Evolutionary conservation across 106 monocot genomes (phyloP), one percentile per base, ranked within the genome.

Genomic region (Cymbidium sinense): DNA sequence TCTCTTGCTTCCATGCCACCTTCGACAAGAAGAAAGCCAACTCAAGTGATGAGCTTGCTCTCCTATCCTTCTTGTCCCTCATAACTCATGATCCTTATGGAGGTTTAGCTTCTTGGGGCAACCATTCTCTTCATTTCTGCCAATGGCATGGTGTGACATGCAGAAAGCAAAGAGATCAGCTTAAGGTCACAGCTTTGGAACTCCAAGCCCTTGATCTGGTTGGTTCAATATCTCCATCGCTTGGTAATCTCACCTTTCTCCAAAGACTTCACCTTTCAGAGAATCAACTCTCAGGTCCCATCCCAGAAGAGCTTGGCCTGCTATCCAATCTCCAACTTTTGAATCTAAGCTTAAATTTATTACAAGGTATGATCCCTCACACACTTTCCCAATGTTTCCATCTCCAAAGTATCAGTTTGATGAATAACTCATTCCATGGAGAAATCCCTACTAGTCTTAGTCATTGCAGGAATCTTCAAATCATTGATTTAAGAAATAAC

Each of bases 241-340:
- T 85, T 1, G 55, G 67, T 9, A 88, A 85, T 65, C 85, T 88
- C 75, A 78, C 82, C 51, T 85, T 83, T 70, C 85, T 88, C 47
- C 29, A 27, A n/a, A 37, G 23, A 0, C 51, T 88, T 21, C 20
- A 47, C 21, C 79, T 88, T 73, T 31, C 84, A 28, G 27, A 72
- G 36, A 84, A 84, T 44, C 18, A 15, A 9, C 33, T 84, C 34
- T 12, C 0, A 0, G 84, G 84, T 20, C 17, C 28, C 28, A 72
- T 84, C 21, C 84, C 84, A 7, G 31, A 5, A 8, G 80, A 84
- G 72, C 28, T 84, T 34, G 80, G 84, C 43, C n/a, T 58, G 7
- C 70, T 85, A 9, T 10, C 50, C 21, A 52, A 44, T 29, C 64
- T 85, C 9, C 44, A 34, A 21, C 23, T 34, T 25, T 81, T 85